Percentiles rank a stretch among this genome's conserved stretches.
Evolutionary conservation across 2,329 filamentous ascomycete genomes (phyloP).

Genomic region (Ophiocordyceps robertsii): DNA sequence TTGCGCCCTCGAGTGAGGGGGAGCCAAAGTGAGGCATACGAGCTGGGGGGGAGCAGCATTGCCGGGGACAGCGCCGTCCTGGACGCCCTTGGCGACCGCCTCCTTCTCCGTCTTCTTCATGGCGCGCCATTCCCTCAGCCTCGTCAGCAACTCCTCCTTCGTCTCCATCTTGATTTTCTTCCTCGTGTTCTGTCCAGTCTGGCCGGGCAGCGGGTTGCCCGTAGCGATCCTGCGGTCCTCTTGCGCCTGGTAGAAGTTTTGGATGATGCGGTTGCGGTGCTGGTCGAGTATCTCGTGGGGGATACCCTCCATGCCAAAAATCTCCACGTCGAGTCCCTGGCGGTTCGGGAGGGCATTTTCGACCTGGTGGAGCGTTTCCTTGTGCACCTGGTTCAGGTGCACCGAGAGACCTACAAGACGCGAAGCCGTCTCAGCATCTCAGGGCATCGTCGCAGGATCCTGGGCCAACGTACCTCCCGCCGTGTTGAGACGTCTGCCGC

Average conservation of each 20-base stretch:
- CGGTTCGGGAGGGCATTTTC: constrained; percentile 87
- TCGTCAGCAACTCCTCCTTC: constrained; percentile 64
- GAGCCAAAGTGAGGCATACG: too few relatives aligned
- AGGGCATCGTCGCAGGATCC: too few relatives aligned
- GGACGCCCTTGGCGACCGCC: constrained; percentile 34
- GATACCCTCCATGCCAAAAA: constrained; percentile 97
- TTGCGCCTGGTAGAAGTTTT: constrained; percentile 75
- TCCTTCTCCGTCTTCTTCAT: constrained; percentile 45
- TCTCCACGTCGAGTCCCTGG: constrained; percentile 78
- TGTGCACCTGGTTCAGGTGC: constrained; percentile 98
- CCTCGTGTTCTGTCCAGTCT: constrained; percentile 47
- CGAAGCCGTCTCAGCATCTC: not conserved
- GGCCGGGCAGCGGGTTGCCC: constrained; percentile 67
- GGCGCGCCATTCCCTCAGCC: constrained; percentile 64
- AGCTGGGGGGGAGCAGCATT: not conserved
- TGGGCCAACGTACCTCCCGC: constrained; percentile 56
- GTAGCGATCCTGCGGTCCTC: constrained; percentile 70
- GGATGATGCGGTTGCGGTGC: constrained; percentile 76
- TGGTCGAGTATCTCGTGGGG: constrained; percentile 72
- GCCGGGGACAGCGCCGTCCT: constrained; percentile 15
- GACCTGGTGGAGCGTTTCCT: constrained; percentile 74
- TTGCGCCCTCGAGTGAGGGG: too few relatives aligned
- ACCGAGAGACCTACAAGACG: constrained; percentile 63
- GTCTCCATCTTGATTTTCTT: constrained; percentile 65
- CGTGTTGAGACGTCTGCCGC: constrained; percentile 78